phyloP scores from a whole-genome alignment of 148 eudicot genomes.

The Rhododendron griersonianum region DNA sequence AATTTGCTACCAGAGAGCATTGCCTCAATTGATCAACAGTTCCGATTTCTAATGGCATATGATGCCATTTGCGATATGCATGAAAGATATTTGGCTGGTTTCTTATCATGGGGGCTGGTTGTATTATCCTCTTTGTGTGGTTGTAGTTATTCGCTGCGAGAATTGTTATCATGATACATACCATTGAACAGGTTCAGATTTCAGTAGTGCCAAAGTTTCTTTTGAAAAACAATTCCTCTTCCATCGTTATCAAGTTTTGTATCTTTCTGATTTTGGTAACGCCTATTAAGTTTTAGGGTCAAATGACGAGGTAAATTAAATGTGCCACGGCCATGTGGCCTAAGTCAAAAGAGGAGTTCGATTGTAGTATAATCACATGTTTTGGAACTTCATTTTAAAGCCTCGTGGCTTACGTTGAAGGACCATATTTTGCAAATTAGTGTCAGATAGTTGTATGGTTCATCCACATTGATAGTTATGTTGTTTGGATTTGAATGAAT shows the following conservation, averaged over 20 bases:
- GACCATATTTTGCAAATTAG: neutral
- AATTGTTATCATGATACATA: neutral
- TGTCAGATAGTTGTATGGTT: neutral
- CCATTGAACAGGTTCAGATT: neutral
- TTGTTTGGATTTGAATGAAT: neutral
- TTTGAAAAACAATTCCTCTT: neutral
- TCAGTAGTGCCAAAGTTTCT: neutral
- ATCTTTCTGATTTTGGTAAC: neutral
- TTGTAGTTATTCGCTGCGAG: neutral
- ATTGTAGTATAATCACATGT: neutral
- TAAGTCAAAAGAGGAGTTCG: neutral
- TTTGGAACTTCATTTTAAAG: neutral
- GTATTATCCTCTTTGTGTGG: neutral
- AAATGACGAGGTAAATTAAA: neutral
- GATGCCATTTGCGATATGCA: neutral
- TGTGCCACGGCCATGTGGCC: neutral
- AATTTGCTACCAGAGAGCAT: slow-evolving; percentile 1
- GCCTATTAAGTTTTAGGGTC: neutral
- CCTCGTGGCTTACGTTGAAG: neutral
- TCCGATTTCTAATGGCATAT: neutral
- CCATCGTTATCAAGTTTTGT: neutral
- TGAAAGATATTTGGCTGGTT: neutral
- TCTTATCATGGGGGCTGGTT: neutral
- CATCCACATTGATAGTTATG: neutral
- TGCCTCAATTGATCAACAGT: neutral